Conservation (phyloP, 441 rosid species). For the Brassica balearica region DNA sequence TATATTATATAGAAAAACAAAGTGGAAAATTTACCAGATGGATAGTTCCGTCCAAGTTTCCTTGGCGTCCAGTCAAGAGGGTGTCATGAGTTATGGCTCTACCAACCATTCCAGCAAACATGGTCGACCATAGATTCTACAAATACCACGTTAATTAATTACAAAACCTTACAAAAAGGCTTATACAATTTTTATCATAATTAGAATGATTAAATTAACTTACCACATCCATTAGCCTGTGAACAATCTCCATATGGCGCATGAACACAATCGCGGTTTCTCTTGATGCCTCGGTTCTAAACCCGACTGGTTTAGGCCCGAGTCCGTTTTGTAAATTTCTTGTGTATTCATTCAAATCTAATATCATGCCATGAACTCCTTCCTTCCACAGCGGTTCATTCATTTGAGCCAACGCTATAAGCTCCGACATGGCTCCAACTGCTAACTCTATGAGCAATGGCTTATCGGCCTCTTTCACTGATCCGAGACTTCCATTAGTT, state of each 20-base stretch:
- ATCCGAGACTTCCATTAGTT: constrained; percentile 46
- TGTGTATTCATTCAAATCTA: constrained; percentile 64
- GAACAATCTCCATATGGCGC: constrained; percentile 70
- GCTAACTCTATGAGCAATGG: constrained; percentile 82
- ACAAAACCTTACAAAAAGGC: constrained; percentile 23
- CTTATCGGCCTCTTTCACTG: constrained; percentile 65
- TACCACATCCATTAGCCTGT: constrained; percentile 90
- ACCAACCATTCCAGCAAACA: constrained; percentile 78
- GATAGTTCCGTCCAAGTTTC: constrained; percentile 72
- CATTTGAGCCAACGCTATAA: constrained; percentile 70
- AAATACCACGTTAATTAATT: neutral
- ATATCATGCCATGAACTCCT: constrained; percentile 55
- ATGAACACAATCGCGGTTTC: constrained; percentile 70
- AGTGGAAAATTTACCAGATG: constrained; percentile 61
- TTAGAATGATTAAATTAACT: neutral
- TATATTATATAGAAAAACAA: neutral
- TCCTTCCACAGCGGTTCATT: constrained; percentile 82
- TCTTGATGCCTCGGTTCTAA: constrained; percentile 77
- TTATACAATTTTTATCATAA: neutral
- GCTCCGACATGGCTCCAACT: constrained; percentile 88
- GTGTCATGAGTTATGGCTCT: constrained; percentile 72
- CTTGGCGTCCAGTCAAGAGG: constrained; percentile 66
- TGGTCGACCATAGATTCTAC: constrained; percentile 80
- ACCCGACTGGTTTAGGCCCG: constrained; percentile 66
- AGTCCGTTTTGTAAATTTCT: constrained; percentile 61